These are phyloP conservation scores for Amaranthus hypochondriacus DNA, from an alignment of 148 eudicot species.

Conservation along the genomic window DNA sequence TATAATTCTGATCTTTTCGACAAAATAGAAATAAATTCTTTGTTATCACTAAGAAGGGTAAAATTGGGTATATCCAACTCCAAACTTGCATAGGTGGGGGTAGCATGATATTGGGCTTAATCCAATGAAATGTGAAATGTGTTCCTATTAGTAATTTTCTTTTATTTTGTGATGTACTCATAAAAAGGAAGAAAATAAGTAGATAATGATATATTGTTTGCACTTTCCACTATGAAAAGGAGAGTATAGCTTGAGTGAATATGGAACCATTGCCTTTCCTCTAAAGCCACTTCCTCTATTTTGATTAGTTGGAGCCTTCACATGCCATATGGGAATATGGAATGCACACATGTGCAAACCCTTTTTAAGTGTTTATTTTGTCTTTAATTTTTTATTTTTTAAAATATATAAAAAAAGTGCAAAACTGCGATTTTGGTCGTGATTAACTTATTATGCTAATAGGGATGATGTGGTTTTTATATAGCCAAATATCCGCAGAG, in stretches of 20 bases:
- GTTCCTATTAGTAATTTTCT: background rate
- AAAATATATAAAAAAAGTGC: no score
- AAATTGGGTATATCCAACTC: no score
- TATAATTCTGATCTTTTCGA: no score
- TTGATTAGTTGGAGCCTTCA: background rate
- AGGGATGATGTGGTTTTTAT: no score
- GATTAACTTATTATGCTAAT: no score
- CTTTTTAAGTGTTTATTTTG: conserved; percentile 2
- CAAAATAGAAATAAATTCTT: no score
- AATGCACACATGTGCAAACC: background rate
- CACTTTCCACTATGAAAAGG: background rate
- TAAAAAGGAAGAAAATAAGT: background rate
- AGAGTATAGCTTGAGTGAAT: background rate
- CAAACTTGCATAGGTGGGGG: background rate
- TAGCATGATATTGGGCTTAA: background rate
- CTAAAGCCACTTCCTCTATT: conserved; percentile 14
- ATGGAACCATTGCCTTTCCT: conserved; percentile 1
- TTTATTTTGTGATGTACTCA: background rate
- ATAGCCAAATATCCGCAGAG: no score
- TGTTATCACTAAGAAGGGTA: no score
- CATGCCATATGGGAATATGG: background rate
- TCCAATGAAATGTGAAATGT: background rate
- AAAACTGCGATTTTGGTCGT: no score
- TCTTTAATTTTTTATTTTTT: background rate
- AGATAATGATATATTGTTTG: conserved; percentile 1